phyloP scores from a whole-genome alignment of 2,329 filamentous ascomycete species.

The Pseudogymnoascus sp. region DNA sequence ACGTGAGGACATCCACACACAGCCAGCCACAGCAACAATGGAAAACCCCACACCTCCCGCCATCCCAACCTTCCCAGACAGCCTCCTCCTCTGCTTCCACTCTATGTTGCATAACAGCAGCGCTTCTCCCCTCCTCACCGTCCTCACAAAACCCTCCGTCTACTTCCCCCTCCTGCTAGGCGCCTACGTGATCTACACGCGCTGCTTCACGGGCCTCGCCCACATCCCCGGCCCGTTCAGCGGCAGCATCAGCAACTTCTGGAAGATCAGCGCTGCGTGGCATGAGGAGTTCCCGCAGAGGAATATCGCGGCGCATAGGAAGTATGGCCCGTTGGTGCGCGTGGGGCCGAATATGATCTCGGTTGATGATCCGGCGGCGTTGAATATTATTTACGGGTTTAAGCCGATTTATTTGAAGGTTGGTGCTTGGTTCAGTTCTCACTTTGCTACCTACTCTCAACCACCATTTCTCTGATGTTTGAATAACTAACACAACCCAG shows the following conservation, averaged over 20 bases:
- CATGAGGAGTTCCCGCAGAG: constrained; percentile 30
- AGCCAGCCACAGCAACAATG: not conserved
- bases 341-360: constrained; percentile 39
- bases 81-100: not conserved
- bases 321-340: constrained; percentile 35
- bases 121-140: not conserved
- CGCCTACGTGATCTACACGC: not conserved
- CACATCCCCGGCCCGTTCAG: constrained; percentile 37
- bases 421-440: too few relatives aligned
- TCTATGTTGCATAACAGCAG: not conserved
- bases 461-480: too few relatives aligned
- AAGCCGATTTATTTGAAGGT: constrained; percentile 30
- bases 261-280: constrained; percentile 28
- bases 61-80: not conserved
- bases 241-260: constrained; percentile 35
- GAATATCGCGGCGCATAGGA: constrained; percentile 32
- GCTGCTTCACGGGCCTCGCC: not conserved
- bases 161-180: not conserved
- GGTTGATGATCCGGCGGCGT: constrained; percentile 32
- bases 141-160: not conserved
- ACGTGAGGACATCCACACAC: not conserved
- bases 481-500: too few relatives aligned
- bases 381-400: constrained; percentile 34
- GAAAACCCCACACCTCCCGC: not conserved
- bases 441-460: too few relatives aligned